Evolutionary conservation across 148 eudicot genomes (phyloP).

Genomic region (Diospyros kaki): DNA sequence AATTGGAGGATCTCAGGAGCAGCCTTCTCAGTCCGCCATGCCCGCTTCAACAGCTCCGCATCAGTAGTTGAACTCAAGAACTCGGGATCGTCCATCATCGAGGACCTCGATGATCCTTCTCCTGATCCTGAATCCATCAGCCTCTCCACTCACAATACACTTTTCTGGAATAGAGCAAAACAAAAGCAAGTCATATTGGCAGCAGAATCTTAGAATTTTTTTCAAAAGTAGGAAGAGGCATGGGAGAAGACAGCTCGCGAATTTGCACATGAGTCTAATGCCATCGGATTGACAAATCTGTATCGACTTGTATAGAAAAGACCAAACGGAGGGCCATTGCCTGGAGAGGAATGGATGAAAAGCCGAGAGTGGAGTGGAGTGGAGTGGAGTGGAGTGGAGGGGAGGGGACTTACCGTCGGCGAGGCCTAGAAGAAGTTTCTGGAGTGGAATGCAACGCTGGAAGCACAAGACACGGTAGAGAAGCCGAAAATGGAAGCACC

Average conservation of each 20-base stretch:
- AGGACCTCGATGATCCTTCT: conserved; percentile 21
- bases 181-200: not conserved
- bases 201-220: not conserved
- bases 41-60: conserved; percentile 66
- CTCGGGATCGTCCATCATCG: conserved; percentile 54
- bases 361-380: too few species aligned
- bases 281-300: not conserved
- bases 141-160: not conserved
- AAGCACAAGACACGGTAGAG: too few species aligned
- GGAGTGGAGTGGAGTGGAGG: too few species aligned
- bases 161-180: not conserved
- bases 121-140: conserved; percentile 33
- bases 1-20: conserved; percentile 73
- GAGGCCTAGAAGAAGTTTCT: too few species aligned
- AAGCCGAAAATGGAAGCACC: too few species aligned
- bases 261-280: conserved; percentile 9
- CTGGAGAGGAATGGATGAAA: too few species aligned
- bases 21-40: conserved; percentile 90
- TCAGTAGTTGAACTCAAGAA: conserved; percentile 70
- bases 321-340: too few species aligned
- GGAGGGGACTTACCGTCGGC: too few species aligned
- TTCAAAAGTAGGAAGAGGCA: not conserved
- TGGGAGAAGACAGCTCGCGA: not conserved
- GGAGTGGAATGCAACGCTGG: too few species aligned
- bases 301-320: too few species aligned